Evolutionary conservation across 2,329 filamentous ascomycete species (phyloP), one percentile per base, ranked within the genome.

Genomic region (Fusarium sp.): DNA sequence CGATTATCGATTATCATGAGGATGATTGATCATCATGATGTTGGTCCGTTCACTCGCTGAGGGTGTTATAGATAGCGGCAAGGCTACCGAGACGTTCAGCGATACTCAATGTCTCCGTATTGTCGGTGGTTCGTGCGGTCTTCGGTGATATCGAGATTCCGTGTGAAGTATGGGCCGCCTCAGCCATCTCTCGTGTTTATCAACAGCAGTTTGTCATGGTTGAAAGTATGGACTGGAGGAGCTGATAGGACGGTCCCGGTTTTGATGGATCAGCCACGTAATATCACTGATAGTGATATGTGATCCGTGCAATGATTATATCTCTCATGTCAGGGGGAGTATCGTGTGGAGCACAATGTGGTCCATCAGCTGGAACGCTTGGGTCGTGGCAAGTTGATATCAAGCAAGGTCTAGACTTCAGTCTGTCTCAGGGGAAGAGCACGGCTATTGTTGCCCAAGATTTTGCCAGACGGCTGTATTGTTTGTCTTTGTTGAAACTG

Each of bases 201-300:
- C 46, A 50, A 39, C 34, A 34, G 4, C 20, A 52, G 15, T 33
- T 31, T 34, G 36, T 52, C 22, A 52, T 93, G 91, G 81, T 92
- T 91, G 42, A 92, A 83, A 6, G 90, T 93, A 77, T 34, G 17
- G 54, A 93, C 93, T 78, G 87, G 91, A 3, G 91, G 90, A 17
- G 91, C 91, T 42, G 36, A 53, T 42, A 68, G 93, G 81, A 26
- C 90, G 85, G 76, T 92, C 91, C 90, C 90, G 92, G 80, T 93
- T 89, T 79, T 92, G 88, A 34, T 90, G 83, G 77, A 93, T 91
- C 77, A 93, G 81, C 15, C 84, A 83, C 45, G 91, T 90, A 73
- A 92, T 91, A 80, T 90, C 91, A 83, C 28, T 31, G 28, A 31
- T 93, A 93, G 92, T 91, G 79, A 93, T 89, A 80, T 91, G 87